Conservation (phyloP, 1,284 basidiomycete species). For the Phellopilus nigrolimitatus region DNA sequence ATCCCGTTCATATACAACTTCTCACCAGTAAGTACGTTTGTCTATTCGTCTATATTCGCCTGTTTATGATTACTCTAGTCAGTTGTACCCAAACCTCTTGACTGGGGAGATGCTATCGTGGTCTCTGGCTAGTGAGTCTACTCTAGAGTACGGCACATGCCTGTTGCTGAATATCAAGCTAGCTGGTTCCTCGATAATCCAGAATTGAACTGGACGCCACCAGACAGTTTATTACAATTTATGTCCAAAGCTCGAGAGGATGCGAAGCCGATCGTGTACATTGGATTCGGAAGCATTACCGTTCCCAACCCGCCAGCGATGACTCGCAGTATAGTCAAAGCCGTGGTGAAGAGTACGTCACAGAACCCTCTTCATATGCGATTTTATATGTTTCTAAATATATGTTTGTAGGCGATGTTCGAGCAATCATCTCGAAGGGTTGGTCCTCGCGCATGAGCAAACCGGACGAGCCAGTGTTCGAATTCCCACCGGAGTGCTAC, state of each 20-base stretch:
- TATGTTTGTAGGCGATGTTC: conserved; percentile 44
- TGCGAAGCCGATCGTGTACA: conserved; percentile 67
- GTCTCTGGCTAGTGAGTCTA: conserved; percentile 53
- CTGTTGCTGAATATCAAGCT: conserved; percentile 6
- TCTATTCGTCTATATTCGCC: neutral
- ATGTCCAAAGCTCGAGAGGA: conserved; percentile 55
- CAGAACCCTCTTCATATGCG: neutral
- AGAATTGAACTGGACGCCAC: conserved; percentile 55
- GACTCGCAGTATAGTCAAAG: conserved; percentile 59
- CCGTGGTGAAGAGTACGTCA: conserved; percentile 53
- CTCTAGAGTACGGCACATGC: neutral
- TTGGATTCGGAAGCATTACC: conserved; percentile 70
- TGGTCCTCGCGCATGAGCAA: conserved; percentile 63
- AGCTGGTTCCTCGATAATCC: conserved; percentile 67
- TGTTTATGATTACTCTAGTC: conserved; percentile 31
- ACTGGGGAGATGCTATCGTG: conserved; percentile 70
- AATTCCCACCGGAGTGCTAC: conserved; percentile 42
- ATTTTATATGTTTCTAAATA: conserved; percentile 20
- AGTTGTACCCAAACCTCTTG: conserved; percentile 68
- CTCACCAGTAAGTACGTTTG: conserved; percentile 27
- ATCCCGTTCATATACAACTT: conserved; percentile 74
- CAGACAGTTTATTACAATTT: conserved; percentile 47
- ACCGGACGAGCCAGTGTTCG: conserved; percentile 33
- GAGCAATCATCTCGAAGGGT: conserved; percentile 74
- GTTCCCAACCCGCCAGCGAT: conserved; percentile 65